phyloP scores from a whole-genome alignment of 140 eudicot genomes.

The Stevia rebaudiana region DNA sequence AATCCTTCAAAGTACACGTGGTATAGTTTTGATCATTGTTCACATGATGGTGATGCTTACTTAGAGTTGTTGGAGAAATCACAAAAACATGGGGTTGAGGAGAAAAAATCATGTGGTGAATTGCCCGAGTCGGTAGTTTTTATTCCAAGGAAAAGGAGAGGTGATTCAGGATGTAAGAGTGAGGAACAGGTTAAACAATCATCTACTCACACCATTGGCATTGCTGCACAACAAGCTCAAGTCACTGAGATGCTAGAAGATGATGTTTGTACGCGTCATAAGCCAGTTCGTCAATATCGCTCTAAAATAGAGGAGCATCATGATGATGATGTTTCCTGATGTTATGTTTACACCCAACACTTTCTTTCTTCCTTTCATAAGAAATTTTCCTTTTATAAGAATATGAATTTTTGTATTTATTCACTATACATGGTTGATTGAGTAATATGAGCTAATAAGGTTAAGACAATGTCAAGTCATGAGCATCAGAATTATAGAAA shows the following conservation, averaged over 20 bases:
- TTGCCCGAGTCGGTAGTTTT: conserved; percentile 20
- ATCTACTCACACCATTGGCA: conserved; percentile 4
- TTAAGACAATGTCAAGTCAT: not conserved
- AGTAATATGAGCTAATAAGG: not conserved
- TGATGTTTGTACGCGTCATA: conserved; percentile 12
- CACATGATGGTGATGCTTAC: conserved; percentile 14
- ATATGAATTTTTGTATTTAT: too few species aligned
- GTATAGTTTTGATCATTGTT: conserved; percentile 29
- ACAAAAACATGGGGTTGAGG: conserved; percentile 7
- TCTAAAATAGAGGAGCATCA: conserved; percentile 17
- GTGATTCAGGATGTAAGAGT: not conserved
- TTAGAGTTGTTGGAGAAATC: conserved; percentile 14
- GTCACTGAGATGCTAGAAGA: conserved; percentile 2
- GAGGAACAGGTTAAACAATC: conserved; percentile 1
- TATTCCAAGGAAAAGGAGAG: conserved; percentile 39
- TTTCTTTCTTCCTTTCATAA: too few species aligned
- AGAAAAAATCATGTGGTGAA: conserved; percentile 2
- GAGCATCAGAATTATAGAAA: not conserved
- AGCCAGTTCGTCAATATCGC: conserved; percentile 30
- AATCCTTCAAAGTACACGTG: conserved; percentile 45
- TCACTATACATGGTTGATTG: too few species aligned
- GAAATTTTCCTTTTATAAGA: too few species aligned
- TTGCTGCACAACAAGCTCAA: conserved; percentile 19
- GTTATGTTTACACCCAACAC: not conserved
- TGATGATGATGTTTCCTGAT: conserved; percentile 20